Evolutionary conservation across 2,329 filamentous ascomycete species (phyloP).

Genomic region (Colletotrichum musae): DNA sequence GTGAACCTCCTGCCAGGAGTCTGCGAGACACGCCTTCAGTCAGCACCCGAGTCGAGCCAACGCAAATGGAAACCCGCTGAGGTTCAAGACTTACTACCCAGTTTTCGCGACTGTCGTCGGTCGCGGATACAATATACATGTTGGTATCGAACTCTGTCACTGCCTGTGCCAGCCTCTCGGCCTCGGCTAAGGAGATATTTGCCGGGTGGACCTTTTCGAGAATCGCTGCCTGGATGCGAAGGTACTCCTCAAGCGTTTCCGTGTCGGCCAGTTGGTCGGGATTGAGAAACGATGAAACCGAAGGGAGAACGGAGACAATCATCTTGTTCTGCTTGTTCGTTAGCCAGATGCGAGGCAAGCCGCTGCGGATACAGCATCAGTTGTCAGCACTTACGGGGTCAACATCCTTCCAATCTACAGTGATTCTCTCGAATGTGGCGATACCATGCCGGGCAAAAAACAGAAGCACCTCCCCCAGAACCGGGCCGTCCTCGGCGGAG

Average conservation of each 20-base stretch:
- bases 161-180: slow-evolving; percentile 7
- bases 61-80: no score
- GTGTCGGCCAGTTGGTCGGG: neutral
- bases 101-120: slow-evolving; percentile 49
- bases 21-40: neutral
- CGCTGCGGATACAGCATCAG: slow-evolving; percentile 41
- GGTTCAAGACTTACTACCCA: slow-evolving; percentile 55
- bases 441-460: slow-evolving; percentile 63
- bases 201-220: slow-evolving; percentile 29
- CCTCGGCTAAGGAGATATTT: slow-evolving; percentile 11
- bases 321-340: slow-evolving; percentile 66
- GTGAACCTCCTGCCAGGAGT: slow-evolving; percentile 40
- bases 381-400: slow-evolving; percentile 48
- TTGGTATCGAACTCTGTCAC: slow-evolving; percentile 30
- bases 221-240: slow-evolving; percentile 7
- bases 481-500: slow-evolving; percentile 19
- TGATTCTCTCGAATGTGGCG: slow-evolving; percentile 53
- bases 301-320: slow-evolving; percentile 20
- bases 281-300: slow-evolving; percentile 12
- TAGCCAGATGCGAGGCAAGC: slow-evolving; percentile 67
- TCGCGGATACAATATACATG: neutral
- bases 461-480: slow-evolving; percentile 54
- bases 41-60: no score
- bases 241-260: slow-evolving; percentile 20
- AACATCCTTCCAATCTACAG: slow-evolving; percentile 58